phyloP scores from a whole-genome alignment of 1,139 yeast genomes.

The Yamadazyma atmosphaerica region DNA sequence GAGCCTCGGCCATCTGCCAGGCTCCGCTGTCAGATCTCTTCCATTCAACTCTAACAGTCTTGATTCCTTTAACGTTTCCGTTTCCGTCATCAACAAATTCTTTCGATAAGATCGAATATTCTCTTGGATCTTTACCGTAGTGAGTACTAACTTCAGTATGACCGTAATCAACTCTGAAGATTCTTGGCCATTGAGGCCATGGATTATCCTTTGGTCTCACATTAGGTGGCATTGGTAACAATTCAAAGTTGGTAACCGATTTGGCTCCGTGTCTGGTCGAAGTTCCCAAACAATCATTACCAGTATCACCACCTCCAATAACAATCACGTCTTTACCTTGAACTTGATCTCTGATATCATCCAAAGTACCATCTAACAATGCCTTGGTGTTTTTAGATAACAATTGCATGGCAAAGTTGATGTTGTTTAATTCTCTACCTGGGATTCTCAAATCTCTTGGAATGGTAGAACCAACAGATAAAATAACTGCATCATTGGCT shows the following conservation, averaged over 20 bases:
- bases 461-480: conserved; percentile 95
- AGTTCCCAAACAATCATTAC: conserved; percentile 98
- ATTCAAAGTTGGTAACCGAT: conserved; percentile 92
- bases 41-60: conserved; percentile 98
- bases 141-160: conserved; percentile 94
- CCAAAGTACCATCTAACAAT: conserved; percentile 77
- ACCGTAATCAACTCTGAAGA: conserved; percentile 97
- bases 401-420: conserved; percentile 93
- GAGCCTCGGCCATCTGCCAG: conserved; percentile 98
- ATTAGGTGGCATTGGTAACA: conserved; percentile 88
- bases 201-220: conserved; percentile 93
- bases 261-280: conserved; percentile 96
- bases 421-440: conserved; percentile 87
- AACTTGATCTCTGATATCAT: conserved; percentile 67
- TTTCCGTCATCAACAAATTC: conserved; percentile 94
- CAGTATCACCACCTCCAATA: conserved; percentile 99
- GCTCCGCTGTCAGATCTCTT: conserved; percentile 93
- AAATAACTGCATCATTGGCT: conserved; percentile 76
- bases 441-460: conserved; percentile 95
- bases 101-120: conserved; percentile 90
- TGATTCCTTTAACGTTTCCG: conserved; percentile 91
- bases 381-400: conserved; percentile 89
- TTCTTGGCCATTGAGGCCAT: conserved; percentile 99
- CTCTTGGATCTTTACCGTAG: conserved; percentile 97
- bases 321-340: conserved; percentile 91